Conservation (phyloP, 257 asterid genomes). For the Ballota nigra region DNA sequence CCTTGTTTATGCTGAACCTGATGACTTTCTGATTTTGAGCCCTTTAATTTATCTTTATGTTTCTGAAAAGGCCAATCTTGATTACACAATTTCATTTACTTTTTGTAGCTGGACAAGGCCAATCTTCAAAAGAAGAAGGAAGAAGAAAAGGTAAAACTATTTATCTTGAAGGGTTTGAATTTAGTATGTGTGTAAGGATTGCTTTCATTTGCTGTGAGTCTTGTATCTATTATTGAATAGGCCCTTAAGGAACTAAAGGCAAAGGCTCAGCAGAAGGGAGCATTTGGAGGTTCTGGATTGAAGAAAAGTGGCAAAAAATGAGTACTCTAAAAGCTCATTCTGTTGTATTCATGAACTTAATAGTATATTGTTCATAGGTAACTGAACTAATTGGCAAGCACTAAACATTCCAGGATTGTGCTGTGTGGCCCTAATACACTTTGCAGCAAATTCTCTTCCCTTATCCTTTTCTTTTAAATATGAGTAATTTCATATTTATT, state of each 20-base stretch:
- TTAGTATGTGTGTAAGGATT: no score
- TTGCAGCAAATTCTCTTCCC: no score
- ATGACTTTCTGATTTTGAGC: not conserved
- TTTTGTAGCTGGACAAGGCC: constrained; percentile 60
- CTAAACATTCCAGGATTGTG: no score
- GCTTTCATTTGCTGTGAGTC: not conserved
- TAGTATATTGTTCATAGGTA: not conserved
- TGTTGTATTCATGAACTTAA: constrained; percentile 5
- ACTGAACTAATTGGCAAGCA: not conserved
- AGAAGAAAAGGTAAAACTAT: constrained; percentile 66
- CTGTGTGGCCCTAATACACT: no score
- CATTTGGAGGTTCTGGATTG: constrained; percentile 49
- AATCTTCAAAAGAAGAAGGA: constrained; percentile 79
- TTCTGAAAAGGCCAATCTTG: not conserved
- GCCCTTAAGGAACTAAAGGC: constrained; percentile 76
- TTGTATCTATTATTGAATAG: constrained; percentile 32
- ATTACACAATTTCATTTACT: no score
- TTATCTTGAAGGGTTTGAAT: not conserved
- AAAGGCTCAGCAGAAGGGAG: constrained; percentile 77
- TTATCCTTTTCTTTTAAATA: no score
- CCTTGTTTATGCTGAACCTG: not conserved
- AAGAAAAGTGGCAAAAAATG: constrained; percentile 91
- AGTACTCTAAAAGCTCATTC: constrained; percentile 13
- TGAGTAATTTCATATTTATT: no score
- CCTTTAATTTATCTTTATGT: not conserved